Evolutionary conservation across 345 rosid species (phyloP), one percentile per base, ranked within the genome.

Genomic region (Barbarea vulgaris): DNA sequence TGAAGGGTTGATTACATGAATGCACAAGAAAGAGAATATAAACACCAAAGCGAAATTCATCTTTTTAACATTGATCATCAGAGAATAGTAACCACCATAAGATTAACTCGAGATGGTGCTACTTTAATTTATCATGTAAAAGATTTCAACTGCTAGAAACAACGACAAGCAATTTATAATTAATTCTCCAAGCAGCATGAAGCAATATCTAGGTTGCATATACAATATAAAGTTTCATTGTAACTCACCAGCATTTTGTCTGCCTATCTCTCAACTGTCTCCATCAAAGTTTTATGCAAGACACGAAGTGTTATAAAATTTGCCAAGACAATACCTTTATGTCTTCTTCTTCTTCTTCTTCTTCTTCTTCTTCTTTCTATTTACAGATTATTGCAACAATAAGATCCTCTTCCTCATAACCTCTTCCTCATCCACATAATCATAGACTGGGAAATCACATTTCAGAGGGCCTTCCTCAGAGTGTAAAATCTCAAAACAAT

Each of bases 241-340:
- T 39, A 64, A 71, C 59, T 33, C 15, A 1, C n/a, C 55, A 57
- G 55, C 48, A 22, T 33, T 62, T 47, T n/a, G n/a, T n/a, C n/a
- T n/a, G n/a, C n/a, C n/a, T n/a, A n/a, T n/a, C n/a, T n/a, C n/a
- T n/a, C n/a, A n/a, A n/a, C n/a, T n/a, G n/a, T n/a, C n/a, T n/a
- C n/a, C n/a, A n/a, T n/a, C n/a, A n/a, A n/a, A n/a, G n/a, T n/a
- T n/a, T n/a, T n/a, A n/a, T n/a, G n/a, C n/a, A n/a, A n/a, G n/a
- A n/a, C n/a, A n/a, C n/a, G n/a, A n/a, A n/a, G n/a, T n/a, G n/a
- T n/a, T n/a, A n/a, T n/a, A n/a, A n/a, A n/a, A n/a, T n/a, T n/a
- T n/a, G n/a, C n/a, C n/a, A n/a, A n/a, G n/a, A n/a, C n/a, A n/a
- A n/a, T n/a, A n/a, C n/a, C n/a, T n/a, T n/a, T n/a, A n/a, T n/a